Evolutionary conservation across 2,329 filamentous ascomycete species (phyloP), one percentile per base, ranked within the genome.

Genomic region (Cercospora zeae-maydis): DNA sequence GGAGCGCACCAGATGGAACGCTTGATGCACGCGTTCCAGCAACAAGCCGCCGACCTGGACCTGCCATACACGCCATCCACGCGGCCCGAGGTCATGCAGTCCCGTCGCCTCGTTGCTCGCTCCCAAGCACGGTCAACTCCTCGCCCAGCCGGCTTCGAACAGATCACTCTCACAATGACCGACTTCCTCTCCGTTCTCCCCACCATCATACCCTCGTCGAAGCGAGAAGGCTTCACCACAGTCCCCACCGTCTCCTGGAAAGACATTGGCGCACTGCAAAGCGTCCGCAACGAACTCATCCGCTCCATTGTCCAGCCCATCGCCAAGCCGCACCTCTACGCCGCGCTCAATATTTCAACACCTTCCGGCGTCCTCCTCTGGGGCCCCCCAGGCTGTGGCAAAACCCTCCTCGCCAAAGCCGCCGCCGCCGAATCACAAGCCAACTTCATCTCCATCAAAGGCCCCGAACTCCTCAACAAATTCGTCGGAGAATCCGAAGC

Each of bases 391-490:
- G 95, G 95, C 6, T 99, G 95, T 76, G 95, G 95, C 71, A 99
- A 99, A 77, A 99, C 95, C 0, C 84, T 99, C 1, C 86, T 99
- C 1, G 95, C 95, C 16, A 97, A 98, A 78, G 95, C 95, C 3
- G 92, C 97, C 4, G 95, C 95, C 60, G 96, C 96, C 75, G 92
- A 96, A 75, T 93, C 90, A 7, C 92, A 93, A 75, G 95, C 95
- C 53, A 98, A 96, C 77, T 99, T 99, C 80, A 99, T 99, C 77
- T 92, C 92, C 58, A 92, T 99, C 78, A 97, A 97, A 77, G 95
- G 95, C 0, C 95, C 95, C 0, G 95, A 99, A 75, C 82, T 99
- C 9, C 84, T 99, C 51, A 98, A 98, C 81, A 99, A 98, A 74
- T 99, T 93, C 75, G 93, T 99, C 9, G 95, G 95, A 69, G 95